A percentile compares a stretch with the other conserved stretches of the same genome.
phyloP scores from a whole-genome alignment of 805 yeast genomes.

The Schwanniomyces pseudopolymorphus region DNA sequence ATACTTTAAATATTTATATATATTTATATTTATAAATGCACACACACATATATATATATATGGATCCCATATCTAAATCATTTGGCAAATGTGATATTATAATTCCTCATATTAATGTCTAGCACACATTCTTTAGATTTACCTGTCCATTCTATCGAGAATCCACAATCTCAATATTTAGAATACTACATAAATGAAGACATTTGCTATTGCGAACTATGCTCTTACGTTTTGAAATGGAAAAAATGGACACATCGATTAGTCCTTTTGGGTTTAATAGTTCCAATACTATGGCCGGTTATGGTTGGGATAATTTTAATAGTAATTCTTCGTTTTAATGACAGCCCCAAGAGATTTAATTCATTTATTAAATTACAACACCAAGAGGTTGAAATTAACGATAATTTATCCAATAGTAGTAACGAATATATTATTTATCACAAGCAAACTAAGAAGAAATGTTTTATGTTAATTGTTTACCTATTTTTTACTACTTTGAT shows the following conservation, averaged over 20 bases:
- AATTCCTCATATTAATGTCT: background rate
- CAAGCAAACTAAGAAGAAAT: constrained; percentile 2
- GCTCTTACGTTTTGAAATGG: background rate
- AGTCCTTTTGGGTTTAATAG: constrained; percentile 15
- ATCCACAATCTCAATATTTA: too few relatives aligned
- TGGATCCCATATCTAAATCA: too few relatives aligned
- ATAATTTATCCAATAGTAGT: background rate
- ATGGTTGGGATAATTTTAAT: constrained; percentile 7
- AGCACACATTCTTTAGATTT: background rate
- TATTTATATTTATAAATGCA: too few relatives aligned
- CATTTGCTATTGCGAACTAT: constrained; percentile 8
- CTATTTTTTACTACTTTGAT: constrained; percentile 7
- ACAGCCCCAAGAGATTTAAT: constrained; percentile 8
- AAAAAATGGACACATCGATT: background rate
- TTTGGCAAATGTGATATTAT: background rate
- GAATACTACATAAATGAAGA: background rate
- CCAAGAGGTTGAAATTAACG: background rate
- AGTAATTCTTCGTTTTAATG: constrained; percentile 4
- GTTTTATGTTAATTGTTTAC: constrained; percentile 7
- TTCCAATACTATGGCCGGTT: constrained; percentile 21
- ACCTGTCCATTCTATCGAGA: too few relatives aligned
- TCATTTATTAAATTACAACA: constrained; percentile 8
- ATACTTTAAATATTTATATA: too few relatives aligned
- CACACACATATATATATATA: too few relatives aligned
- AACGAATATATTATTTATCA: constrained; percentile 6